Conservation (phyloP, 192 early-diverging fungal species). For the Coemansia sp. region DNA sequence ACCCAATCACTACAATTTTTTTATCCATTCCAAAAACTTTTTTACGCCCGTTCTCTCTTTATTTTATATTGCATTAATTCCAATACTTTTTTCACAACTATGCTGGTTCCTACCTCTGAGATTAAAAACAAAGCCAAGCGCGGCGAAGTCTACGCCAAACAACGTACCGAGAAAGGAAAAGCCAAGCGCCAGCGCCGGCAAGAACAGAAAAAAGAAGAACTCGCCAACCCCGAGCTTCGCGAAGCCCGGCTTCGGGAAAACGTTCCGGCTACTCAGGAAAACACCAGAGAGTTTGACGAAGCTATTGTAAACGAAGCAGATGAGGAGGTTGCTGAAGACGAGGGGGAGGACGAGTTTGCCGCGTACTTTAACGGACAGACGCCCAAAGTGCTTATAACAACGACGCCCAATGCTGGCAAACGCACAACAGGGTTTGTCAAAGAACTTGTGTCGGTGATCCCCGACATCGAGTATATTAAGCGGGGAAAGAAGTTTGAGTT, state of each 20-base stretch:
- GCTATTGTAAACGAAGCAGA: slow-evolving; percentile 78
- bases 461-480: slow-evolving; percentile 84
- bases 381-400: slow-evolving; percentile 94
- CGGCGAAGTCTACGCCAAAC: slow-evolving; percentile 71
- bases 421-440: slow-evolving; percentile 80
- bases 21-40: too few relatives aligned
- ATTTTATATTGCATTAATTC: too few relatives aligned
- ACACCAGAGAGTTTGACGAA: slow-evolving; percentile 87
- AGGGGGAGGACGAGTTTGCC: slow-evolving; percentile 82
- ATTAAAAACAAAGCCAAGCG: slow-evolving; percentile 87
- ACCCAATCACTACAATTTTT: too few relatives aligned
- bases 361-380: slow-evolving; percentile 81
- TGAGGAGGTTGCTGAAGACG: slow-evolving; percentile 79
- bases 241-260: slow-evolving; percentile 84
- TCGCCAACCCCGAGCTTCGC: slow-evolving; percentile 77
- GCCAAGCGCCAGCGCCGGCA: slow-evolving; percentile 71
- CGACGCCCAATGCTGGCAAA: slow-evolving; percentile 54
- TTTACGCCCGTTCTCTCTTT: too few relatives aligned
- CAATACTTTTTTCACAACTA: slow-evolving; percentile 5
- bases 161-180: slow-evolving; percentile 71
- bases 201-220: slow-evolving; percentile 74
- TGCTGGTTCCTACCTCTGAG: slow-evolving; percentile 31
- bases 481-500: slow-evolving; percentile 84
- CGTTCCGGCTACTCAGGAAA: slow-evolving; percentile 90
- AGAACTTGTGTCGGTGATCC: slow-evolving; percentile 87